phyloP scores from a whole-genome alignment of 345 rosid genomes.

The Arabidopsis arenosa region DNA sequence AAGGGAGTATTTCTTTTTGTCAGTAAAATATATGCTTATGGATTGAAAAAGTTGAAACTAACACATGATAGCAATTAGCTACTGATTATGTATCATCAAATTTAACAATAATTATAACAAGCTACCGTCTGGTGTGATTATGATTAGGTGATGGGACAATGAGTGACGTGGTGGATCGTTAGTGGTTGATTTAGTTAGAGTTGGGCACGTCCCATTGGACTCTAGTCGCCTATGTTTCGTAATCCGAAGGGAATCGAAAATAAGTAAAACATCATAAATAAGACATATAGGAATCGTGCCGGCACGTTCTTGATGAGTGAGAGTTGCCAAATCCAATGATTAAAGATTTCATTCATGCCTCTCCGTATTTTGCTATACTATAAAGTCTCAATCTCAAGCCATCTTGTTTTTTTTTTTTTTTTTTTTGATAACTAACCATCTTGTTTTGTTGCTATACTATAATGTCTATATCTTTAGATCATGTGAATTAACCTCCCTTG shows the following conservation, averaged over 20 bases:
- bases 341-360: slow-evolving; percentile 13
- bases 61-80: slow-evolving; percentile 17
- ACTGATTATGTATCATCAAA: slow-evolving; percentile 10
- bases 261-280: not conserved
- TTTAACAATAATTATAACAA: slow-evolving; percentile 21
- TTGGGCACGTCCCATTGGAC: slow-evolving; percentile 40
- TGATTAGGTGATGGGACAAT: slow-evolving; percentile 39
- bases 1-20: not conserved
- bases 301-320: slow-evolving; percentile 33
- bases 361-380: slow-evolving; percentile 15
- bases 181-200: slow-evolving; percentile 31
- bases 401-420: not conserved
- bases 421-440: no score
- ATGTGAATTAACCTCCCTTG: not conserved
- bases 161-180: slow-evolving; percentile 17
- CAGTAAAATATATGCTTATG: not conserved
- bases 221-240: slow-evolving; percentile 27
- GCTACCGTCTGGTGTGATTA: slow-evolving; percentile 38
- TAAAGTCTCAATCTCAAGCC: not conserved
- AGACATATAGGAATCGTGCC: slow-evolving; percentile 25
- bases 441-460: not conserved
- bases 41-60: not conserved
- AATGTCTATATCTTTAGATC: not conserved
- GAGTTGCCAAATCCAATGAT: slow-evolving; percentile 29
- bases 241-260: slow-evolving; percentile 1